phyloP scores from a whole-genome alignment of 1,284 basidiomycete species.

The Chalciporus sp. region DNA sequence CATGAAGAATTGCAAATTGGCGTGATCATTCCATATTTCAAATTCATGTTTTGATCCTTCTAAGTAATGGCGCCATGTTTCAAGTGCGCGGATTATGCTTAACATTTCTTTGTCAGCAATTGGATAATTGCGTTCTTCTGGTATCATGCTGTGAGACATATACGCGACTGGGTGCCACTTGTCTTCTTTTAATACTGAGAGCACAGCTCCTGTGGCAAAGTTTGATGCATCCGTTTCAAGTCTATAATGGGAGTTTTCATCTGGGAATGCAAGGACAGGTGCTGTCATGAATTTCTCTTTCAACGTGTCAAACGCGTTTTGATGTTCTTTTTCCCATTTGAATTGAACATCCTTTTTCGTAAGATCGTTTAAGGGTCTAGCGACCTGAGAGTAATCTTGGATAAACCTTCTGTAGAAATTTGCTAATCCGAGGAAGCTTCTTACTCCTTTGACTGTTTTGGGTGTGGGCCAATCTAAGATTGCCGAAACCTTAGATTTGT shows the following conservation, averaged over 20 bases:
- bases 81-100: constrained; percentile 21
- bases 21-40: constrained; percentile 27
- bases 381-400: constrained; percentile 37
- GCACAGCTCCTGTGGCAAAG: no score
- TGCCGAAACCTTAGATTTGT: constrained; percentile 39
- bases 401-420: no score
- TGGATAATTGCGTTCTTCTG: no score
- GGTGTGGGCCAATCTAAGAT: constrained; percentile 41
- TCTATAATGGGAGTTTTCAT: no score
- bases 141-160: no score
- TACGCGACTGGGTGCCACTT: no score
- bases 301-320: constrained; percentile 30
- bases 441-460: constrained; percentile 31
- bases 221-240: no score
- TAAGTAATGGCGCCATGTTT: constrained; percentile 30
- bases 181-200: no score
- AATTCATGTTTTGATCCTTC: constrained; percentile 25
- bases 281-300: constrained; percentile 27
- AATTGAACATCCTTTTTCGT: constrained; percentile 24
- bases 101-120: constrained; percentile 31
- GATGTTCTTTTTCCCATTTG: constrained; percentile 9
- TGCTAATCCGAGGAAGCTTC: constrained; percentile 37
- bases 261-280: constrained; percentile 28
- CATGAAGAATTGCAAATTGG: no score
- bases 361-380: constrained; percentile 34